Evolutionary conservation across 2,329 filamentous ascomycete genomes (phyloP).

Genomic region (Cadophora luteo-olivacea): DNA sequence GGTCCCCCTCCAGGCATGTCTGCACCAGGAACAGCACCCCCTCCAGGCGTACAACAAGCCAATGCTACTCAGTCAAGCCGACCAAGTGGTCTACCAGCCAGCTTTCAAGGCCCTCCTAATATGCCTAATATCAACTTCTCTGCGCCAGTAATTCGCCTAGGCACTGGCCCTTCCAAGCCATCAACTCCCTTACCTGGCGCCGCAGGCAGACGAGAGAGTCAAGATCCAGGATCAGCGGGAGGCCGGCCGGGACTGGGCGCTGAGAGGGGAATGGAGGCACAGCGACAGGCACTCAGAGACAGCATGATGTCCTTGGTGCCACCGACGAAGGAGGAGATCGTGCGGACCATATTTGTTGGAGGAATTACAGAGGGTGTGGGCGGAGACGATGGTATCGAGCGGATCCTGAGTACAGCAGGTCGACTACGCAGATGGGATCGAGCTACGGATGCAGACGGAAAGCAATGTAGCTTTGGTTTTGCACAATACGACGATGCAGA

Average conservation of each 20-base stretch:
- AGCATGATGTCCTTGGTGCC: conserved; percentile 76
- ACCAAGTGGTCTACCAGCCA: conserved; percentile 79
- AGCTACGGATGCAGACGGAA: conserved; percentile 75
- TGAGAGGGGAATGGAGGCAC: conserved; percentile 64
- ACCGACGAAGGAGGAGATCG: conserved; percentile 87
- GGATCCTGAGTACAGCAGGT: conserved; percentile 78
- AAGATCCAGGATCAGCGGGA: conserved; percentile 46
- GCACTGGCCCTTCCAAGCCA: conserved; percentile 75
- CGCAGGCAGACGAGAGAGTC: conserved; percentile 54
- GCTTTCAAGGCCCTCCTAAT: conserved; percentile 87
- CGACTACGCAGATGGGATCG: conserved; percentile 85
- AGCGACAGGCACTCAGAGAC: conserved; percentile 71
- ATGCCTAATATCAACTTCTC: conserved; percentile 99
- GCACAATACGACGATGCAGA: conserved; percentile 94
- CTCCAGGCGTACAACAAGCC: conserved; percentile 79
- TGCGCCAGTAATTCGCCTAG: conserved; percentile 92
- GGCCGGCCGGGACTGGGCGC: conserved; percentile 47
- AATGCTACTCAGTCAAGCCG: conserved; percentile 78
- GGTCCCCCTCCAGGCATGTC: conserved; percentile 82
- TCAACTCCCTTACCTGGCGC: conserved; percentile 46
- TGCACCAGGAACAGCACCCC: conserved; percentile 79
- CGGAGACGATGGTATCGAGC: conserved; percentile 80
- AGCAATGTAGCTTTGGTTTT: conserved; percentile 89
- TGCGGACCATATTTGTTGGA: conserved; percentile 88
- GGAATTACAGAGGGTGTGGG: conserved; percentile 81